Evolutionary conservation across 1,284 basidiomycete genomes (phyloP).

Genomic region (Gomphus sp.): DNA sequence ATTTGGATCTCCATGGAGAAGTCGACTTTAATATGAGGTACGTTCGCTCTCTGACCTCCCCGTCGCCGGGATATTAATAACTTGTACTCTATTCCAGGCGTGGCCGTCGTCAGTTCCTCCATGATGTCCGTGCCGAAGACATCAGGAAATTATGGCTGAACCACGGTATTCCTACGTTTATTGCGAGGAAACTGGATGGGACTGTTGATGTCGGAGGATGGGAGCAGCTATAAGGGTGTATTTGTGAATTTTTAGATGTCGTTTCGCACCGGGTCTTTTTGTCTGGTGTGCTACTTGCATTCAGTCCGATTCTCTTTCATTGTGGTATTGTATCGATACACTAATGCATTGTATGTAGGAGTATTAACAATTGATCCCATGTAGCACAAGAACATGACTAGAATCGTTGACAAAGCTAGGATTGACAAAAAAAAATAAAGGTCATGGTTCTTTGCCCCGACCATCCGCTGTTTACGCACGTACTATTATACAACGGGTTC

Average conservation of each 20-base stretch:
- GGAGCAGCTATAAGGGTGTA: constrained; percentile 62
- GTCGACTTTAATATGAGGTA: constrained; percentile 89
- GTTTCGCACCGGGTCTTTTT: no score
- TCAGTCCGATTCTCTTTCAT: neutral
- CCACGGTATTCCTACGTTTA: constrained; percentile 84
- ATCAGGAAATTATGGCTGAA: constrained; percentile 84
- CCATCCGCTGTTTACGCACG: no score
- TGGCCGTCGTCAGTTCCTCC: constrained; percentile 83
- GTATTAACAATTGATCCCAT: no score
- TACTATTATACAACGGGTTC: no score
- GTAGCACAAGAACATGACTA: no score
- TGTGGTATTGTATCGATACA: neutral
- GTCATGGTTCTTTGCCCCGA: no score
- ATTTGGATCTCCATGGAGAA: constrained; percentile 93
- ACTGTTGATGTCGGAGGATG: constrained; percentile 89
- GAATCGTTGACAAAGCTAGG: no score
- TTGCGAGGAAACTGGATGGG: constrained; percentile 84
- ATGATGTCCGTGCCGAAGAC: constrained; percentile 86
- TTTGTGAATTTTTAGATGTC: neutral
- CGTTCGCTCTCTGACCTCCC: constrained; percentile 9
- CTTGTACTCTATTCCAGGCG: constrained; percentile 36
- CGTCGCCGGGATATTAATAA: neutral
- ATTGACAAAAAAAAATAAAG: no score
- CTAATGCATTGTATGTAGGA: neutral
- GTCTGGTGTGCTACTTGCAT: no score